A percentile compares a stretch with the other conserved stretches of the same genome.
These are phyloP conservation scores for Fraxinus angustifolia DNA, from an alignment of 305 asterid genomes.

Conservation along the genomic window DNA sequence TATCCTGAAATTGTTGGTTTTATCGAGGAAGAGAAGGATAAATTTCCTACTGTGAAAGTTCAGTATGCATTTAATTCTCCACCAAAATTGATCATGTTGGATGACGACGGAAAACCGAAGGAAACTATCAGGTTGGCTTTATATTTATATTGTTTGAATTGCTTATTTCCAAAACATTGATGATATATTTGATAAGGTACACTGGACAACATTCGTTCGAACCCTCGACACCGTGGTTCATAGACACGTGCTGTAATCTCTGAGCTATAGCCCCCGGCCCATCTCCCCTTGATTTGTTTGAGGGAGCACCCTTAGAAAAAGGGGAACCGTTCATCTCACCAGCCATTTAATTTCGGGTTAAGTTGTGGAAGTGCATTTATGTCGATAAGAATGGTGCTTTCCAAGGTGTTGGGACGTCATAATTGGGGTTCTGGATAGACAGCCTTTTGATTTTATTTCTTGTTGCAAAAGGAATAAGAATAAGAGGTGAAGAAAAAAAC, in stretches of 20 bases:
- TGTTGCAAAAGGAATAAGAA: not conserved
- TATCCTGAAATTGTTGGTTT: slow-evolving; percentile 85
- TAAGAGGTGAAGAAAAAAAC: not conserved
- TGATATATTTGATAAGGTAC: not conserved
- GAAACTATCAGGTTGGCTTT: slow-evolving; percentile 72
- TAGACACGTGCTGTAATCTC: not conserved
- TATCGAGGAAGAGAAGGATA: slow-evolving; percentile 86
- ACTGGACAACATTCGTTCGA: not conserved
- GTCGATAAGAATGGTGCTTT: not conserved
- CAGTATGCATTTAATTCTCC: slow-evolving; percentile 82
- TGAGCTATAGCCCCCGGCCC: not conserved
- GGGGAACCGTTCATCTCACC: too few relatives aligned
- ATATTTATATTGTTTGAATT: not conserved
- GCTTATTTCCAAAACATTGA: not conserved
- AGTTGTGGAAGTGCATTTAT: not conserved
- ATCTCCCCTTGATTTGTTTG: not conserved
- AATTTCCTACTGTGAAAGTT: slow-evolving; percentile 63
- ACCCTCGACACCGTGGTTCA: not conserved
- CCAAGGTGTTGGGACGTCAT: not conserved
- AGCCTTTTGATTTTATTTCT: not conserved
- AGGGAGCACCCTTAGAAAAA: too few relatives aligned
- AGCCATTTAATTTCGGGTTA: not conserved
- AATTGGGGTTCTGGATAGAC: not conserved
- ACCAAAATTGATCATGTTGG: slow-evolving; percentile 84
- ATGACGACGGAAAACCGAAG: slow-evolving; percentile 58